Evolutionary conservation across 1,284 basidiomycete genomes (phyloP).

Genomic region (Heimioporus retisporus): DNA sequence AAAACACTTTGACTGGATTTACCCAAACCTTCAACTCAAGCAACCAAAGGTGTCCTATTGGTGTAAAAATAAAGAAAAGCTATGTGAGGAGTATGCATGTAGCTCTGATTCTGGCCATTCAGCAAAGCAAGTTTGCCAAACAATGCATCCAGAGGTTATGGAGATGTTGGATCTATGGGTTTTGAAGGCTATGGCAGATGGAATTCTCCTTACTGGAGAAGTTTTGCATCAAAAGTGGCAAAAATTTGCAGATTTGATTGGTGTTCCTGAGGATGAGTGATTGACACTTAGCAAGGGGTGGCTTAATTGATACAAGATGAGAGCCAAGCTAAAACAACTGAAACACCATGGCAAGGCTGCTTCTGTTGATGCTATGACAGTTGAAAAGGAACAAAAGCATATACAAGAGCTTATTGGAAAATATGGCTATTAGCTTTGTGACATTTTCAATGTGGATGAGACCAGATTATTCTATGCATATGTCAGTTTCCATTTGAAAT

Average conservation of each 20-base stretch:
- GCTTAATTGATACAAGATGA: neutral
- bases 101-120: neutral
- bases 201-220: neutral
- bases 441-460: slow-evolving; percentile 15
- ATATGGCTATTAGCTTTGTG: neutral
- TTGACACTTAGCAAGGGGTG: slow-evolving; percentile 1
- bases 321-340: neutral
- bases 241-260: slow-evolving; percentile 12
- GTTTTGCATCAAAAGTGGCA: slow-evolving; percentile 13
- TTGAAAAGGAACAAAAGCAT: neutral
- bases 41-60: slow-evolving; percentile 12
- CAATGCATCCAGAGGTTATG: slow-evolving; percentile 6
- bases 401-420: slow-evolving; percentile 10
- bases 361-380: neutral
- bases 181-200: slow-evolving; percentile 13
- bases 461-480: neutral
- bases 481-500: too few relatives aligned
- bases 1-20: slow-evolving; percentile 10
- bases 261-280: slow-evolving; percentile 6
- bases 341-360: slow-evolving; percentile 13
- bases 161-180: slow-evolving; percentile 17
- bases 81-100: neutral
- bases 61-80: slow-evolving; percentile 3
- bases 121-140: slow-evolving; percentile 7
- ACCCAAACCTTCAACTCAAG: slow-evolving; percentile 10